Evolutionary conservation across 2,329 filamentous ascomycete genomes (phyloP).

Genomic region (Sodiomyces alkalinus): DNA sequence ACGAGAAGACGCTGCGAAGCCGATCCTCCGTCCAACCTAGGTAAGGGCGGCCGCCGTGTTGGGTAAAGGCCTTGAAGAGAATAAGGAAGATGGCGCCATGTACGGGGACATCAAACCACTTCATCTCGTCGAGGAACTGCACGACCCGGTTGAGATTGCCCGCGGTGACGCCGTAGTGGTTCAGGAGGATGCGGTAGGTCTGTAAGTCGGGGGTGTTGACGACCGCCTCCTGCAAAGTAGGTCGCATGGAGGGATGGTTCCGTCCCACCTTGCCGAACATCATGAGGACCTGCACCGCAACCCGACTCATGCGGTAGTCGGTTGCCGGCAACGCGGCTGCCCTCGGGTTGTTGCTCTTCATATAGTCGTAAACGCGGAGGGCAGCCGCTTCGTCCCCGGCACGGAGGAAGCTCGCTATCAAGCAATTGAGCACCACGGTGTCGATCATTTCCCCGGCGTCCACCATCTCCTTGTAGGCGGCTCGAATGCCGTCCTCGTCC

Average conservation of each 20-base stretch:
- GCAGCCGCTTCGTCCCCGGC: slow-evolving; percentile 65
- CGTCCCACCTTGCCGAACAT: slow-evolving; percentile 41
- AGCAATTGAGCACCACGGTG: slow-evolving; percentile 70
- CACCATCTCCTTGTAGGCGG: slow-evolving; percentile 73
- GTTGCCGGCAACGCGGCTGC: slow-evolving; percentile 23
- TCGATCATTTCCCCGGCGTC: slow-evolving; percentile 76
- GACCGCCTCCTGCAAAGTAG: slow-evolving; percentile 42
- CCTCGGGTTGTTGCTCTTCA: slow-evolving; percentile 49
- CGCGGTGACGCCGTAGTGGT: slow-evolving; percentile 51
- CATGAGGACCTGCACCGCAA: slow-evolving; percentile 39
- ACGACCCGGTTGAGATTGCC: slow-evolving; percentile 61
- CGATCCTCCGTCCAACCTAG: slow-evolving; percentile 57
- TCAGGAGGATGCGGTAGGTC: slow-evolving; percentile 68
- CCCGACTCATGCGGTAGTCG: slow-evolving; percentile 30
- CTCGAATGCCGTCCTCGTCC: slow-evolving; percentile 59
- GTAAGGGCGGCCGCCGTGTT: slow-evolving; percentile 48
- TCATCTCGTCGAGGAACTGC: slow-evolving; percentile 69
- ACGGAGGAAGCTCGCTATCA: slow-evolving; percentile 64
- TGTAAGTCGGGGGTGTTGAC: slow-evolving; percentile 58
- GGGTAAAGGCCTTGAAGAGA: slow-evolving; percentile 68
- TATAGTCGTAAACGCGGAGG: slow-evolving; percentile 66
- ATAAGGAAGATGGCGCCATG: slow-evolving; percentile 66
- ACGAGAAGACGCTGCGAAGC: slow-evolving; percentile 52
- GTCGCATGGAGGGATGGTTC: slow-evolving; percentile 36
- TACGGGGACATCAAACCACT: slow-evolving; percentile 46